Base-by-base conservation (phyloP, 2,329 filamentous ascomycete species). In the Ophiostoma pallidulum region DNA sequence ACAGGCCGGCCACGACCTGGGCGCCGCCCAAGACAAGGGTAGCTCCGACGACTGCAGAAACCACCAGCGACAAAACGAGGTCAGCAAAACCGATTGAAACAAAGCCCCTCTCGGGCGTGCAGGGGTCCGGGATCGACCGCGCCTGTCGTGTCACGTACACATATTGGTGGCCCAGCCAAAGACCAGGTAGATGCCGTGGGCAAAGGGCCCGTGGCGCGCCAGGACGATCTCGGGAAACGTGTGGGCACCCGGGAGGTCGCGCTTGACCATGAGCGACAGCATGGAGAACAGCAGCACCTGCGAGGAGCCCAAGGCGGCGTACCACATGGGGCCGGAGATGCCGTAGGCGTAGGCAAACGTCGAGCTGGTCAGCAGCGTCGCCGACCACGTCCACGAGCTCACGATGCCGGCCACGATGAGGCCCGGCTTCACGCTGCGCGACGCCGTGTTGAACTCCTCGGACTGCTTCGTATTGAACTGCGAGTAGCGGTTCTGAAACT, bases 381-480 rank as follows among this genome's bases (percentile, higher is more conserved):
- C 66, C 16, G 65, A 65, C 68, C 68, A 72, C 4, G 69, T 73
- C 70, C 70, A 73, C 2, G 69, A 68, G 4, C 64, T 69, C 12
- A 73, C 69, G 45, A 73, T 68, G 4, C 67, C 68, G 7, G 64
- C 65, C 4, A 67, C 66, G 41, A 71, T 70, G 5, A 73, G 63
- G 7, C 69, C 69, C 1, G 70, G 66, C 45, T 67, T 68, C 35
- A 70, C 63, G 33, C 59, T 63, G 33, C 66, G 59, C 4, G 65
- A 69, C 0, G 69, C 69, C 2, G 69, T 71, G 56, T 68, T 70
- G 63, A 71, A 72, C 51, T 71, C 66, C 51, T 73, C 70, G 4
- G 66, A 64, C 44, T 64, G 61, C 20, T 28, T 64, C 62, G 6
- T 69, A 6, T 65, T 67, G 56, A 67, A 63, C 19, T 52, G 47